Evolutionary conservation across 106 monocot genomes (phyloP), one percentile per base, ranked within the genome.

Genomic region (Apostasia ramifera): DNA sequence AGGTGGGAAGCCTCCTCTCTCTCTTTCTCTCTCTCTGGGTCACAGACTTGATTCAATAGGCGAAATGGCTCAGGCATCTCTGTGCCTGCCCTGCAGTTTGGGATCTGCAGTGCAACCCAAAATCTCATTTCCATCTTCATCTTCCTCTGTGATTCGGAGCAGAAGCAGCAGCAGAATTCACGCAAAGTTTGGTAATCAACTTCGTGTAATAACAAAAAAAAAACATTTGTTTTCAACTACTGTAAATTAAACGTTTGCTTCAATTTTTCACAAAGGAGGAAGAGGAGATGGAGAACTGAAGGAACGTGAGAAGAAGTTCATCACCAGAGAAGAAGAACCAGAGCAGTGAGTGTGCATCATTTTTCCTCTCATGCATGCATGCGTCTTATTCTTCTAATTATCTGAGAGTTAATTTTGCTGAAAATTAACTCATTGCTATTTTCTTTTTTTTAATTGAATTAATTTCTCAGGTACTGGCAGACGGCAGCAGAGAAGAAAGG

Each of bases 291-390:
- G 84, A 40, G 83, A 76, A 37, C 41, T 61, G 12, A 86, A 89
- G 79, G 75, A 68, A n/a, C 69, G 67, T 0, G 79, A 89, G 80
- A 97, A 89, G 84, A 97, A 92, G 81, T 97, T 97, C 82, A 92
- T 97, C 67, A 97, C 95, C 77, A 89, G 67, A 75, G 95, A 92
- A 70, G 71, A 97, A 71, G 95, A 97, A 73, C 95, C 90, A 52
- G 89, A 93, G 9, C 86, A 93, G 93, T 84, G 62, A 76, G 74
- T 43, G 26, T 45, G 26, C 48, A 40, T 38, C 47, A 57, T 2
- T 39, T 11, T 42, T 13, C 11, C 40, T 44, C n/a, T 40, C 49
- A 14, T n/a, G 8, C 3, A 2, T 52, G 10, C 1, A 52, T 1
- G 2, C 51, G 5, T 10, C 10, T 52, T 5, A 10, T 52, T 52